Base-by-base conservation (phyloP, 768 basidiomycete species). In the Russula virescens region DNA sequence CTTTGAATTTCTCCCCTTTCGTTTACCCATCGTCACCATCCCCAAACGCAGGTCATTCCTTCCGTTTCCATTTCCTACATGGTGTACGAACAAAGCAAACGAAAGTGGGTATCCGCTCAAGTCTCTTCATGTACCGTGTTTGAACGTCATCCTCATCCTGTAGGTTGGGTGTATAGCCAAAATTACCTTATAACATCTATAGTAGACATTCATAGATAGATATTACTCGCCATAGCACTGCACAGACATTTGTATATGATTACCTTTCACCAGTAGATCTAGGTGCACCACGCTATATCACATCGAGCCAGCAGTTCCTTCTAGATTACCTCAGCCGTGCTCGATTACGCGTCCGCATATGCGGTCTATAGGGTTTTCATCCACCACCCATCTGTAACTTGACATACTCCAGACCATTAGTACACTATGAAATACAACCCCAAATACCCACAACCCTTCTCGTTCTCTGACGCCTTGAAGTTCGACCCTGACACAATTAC, bases 21-120 rank as follows among this genome's bases (percentile, higher is more conserved):
- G n/a, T n/a, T n/a, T 38, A 40, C 52, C 14, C 16, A 19, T 21
- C 25, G 16, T 47, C 21, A 47, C 52, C 23, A 34, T 25, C 56
- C 21, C 68, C 54, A 49, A 38, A 38, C 11, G 38, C 68, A 92
- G 90, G 96, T 98, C 62, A 87, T 97, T 49, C 96, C 96, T 55
- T 88, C 94, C 5, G 96, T 98, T 47, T 96, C 94, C 9, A 98
- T 98, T 75, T 93, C 93, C 63, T 97, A 97, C 75, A 86, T 97
- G 45, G 95, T 97, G 65, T 94, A 94, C 74, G 91, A 94, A 72
- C 85, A 89, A 69, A 86, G 81, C 69, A 94, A 91, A 78, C 82
- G 87, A 73, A 87, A 79, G 91, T 88, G 59, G 65, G 83, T 74
- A 2, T 26, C 58, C 58, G 23, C 31, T 23, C 35, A n/a, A 25